A percentile compares a stretch with the other conserved stretches of the same genome.
phyloP scores from a whole-genome alignment of 2,329 filamentous ascomycete species.

The Acephala macrosclerotiorum region DNA sequence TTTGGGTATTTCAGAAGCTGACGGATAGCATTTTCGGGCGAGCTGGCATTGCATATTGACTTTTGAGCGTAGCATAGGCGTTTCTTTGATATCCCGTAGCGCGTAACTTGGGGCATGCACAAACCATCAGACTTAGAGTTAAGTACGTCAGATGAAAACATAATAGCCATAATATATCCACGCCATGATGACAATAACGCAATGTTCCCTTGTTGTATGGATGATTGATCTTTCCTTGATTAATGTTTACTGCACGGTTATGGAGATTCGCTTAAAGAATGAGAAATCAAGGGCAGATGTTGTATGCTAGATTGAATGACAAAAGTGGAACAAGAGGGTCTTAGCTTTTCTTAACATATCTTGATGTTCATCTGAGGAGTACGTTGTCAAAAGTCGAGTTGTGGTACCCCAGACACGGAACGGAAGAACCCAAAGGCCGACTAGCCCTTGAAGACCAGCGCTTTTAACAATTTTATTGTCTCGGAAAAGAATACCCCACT shows the following conservation, averaged over 20 bases:
- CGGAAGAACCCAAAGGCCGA: neutral
- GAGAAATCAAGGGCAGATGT: too few relatives aligned
- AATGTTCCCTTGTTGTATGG: too few relatives aligned
- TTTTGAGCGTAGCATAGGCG: slow-evolving; percentile 35
- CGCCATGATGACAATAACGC: too few relatives aligned
- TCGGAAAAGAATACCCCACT: neutral
- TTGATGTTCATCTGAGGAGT: neutral
- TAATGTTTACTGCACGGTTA: too few relatives aligned
- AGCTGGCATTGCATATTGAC: slow-evolving; percentile 26
- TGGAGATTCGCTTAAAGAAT: too few relatives aligned
- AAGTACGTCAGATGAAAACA: neutral
- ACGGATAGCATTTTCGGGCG: slow-evolving; percentile 17
- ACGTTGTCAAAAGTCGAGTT: neutral
- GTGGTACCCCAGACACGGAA: neutral
- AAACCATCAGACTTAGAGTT: neutral
- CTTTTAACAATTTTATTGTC: slow-evolving; percentile 11
- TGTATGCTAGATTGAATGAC: too few relatives aligned
- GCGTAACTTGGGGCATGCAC: neutral
- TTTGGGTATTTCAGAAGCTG: neutral
- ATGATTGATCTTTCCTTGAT: too few relatives aligned
- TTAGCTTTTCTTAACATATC: too few relatives aligned
- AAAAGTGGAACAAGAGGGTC: too few relatives aligned
- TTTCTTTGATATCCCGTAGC: slow-evolving; percentile 29
- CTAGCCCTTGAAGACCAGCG: neutral
- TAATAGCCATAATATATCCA: neutral